Evolutionary conservation across 345 rosid species (phyloP).

Genomic region (Camelina neglecta): DNA sequence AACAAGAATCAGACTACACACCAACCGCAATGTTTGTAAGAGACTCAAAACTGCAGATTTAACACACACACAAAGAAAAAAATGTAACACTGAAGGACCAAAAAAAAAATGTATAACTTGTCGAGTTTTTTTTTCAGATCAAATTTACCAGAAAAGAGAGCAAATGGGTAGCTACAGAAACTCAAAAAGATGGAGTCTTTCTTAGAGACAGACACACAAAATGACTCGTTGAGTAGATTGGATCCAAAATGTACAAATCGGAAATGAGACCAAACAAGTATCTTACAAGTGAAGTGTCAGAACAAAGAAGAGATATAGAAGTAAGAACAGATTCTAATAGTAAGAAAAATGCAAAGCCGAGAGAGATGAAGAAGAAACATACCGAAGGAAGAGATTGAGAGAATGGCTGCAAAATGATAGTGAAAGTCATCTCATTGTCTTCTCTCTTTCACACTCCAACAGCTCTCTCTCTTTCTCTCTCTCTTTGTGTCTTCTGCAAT

Average conservation of each 20-base stretch:
- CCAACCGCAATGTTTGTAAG: background rate
- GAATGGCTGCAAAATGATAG: slow-evolving; percentile 38
- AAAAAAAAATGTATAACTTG: background rate
- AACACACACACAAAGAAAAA: background rate
- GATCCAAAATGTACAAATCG: slow-evolving; percentile 32
- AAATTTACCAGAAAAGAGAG: slow-evolving; percentile 20
- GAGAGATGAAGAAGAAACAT: slow-evolving; percentile 29
- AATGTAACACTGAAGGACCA: background rate
- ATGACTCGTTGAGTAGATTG: slow-evolving; percentile 21
- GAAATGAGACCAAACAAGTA: slow-evolving; percentile 1
- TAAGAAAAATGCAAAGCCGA: slow-evolving; percentile 11
- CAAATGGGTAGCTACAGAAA: slow-evolving; percentile 46
- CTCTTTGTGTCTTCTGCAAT: slow-evolving; percentile 50
- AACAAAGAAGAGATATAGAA: slow-evolving; percentile 2
- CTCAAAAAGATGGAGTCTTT: background rate
- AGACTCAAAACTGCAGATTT: slow-evolving; percentile 5
- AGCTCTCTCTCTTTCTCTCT: slow-evolving; percentile 15
- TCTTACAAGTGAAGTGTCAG: slow-evolving; percentile 37
- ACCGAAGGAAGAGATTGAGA: slow-evolving; percentile 14
- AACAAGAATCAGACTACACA: background rate
- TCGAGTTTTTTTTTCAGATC: background rate
- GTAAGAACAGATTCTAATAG: background rate
- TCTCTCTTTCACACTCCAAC: slow-evolving; percentile 39
- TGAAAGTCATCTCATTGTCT: slow-evolving; percentile 59
- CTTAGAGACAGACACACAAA: background rate